These are phyloP conservation scores for Rhodotorula sp. DNA, from an alignment of 1,284 basidiomycete species.

Conservation along the genomic window DNA sequence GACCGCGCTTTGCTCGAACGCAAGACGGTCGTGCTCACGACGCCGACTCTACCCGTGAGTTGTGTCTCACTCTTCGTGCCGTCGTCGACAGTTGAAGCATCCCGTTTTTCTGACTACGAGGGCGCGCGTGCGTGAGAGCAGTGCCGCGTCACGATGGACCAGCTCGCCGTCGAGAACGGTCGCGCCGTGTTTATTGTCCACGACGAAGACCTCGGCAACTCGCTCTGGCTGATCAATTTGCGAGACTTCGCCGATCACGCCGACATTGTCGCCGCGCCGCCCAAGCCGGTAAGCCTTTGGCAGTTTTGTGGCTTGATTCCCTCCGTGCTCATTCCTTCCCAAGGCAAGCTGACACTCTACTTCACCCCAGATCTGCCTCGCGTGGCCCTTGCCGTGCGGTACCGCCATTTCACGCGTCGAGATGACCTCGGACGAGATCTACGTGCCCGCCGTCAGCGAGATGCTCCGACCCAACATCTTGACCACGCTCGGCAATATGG, in stretches of 20 bases:
- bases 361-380: constrained; percentile 14
- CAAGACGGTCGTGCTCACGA: constrained; percentile 15
- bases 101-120: no score
- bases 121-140: not conserved
- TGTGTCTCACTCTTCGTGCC: not conserved
- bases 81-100: not conserved
- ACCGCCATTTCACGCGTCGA: constrained; percentile 16
- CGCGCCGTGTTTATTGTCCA: constrained; percentile 17
- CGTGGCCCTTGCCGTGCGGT: constrained; percentile 6
- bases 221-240: constrained; percentile 20
- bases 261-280: constrained; percentile 11
- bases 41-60: constrained; percentile 1
- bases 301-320: no score
- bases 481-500: not conserved
- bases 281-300: constrained; percentile 8
- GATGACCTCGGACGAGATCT: constrained; percentile 22
- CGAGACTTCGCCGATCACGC: not conserved
- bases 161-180: constrained; percentile 34
- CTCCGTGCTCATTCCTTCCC: no score
- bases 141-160: not conserved
- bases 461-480: not conserved
- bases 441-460: not conserved
- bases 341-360: not conserved
- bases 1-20: constrained; percentile 11
- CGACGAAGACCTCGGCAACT: not conserved